A percentile compares a stretch with the other conserved stretches of the same genome.
Conservation (phyloP, 768 basidiomycete species). For the Pisolithus marmoratus region DNA sequence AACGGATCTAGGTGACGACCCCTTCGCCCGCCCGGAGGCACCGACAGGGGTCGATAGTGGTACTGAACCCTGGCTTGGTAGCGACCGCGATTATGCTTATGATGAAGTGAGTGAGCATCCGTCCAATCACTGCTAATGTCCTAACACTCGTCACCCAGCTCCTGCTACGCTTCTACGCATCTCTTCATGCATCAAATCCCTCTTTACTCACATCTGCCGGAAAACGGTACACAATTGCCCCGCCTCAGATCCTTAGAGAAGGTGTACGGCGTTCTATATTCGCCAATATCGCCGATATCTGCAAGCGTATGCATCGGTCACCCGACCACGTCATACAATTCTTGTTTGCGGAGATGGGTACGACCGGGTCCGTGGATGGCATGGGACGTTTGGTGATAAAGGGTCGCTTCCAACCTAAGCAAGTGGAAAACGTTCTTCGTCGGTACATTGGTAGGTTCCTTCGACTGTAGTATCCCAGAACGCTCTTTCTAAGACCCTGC, state of each 20-base stretch:
- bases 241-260: slow-evolving; percentile 90
- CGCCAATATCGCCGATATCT: slow-evolving; percentile 94
- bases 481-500: background rate
- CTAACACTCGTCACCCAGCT: slow-evolving; percentile 47
- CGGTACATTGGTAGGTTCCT: slow-evolving; percentile 83
- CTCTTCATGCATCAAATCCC: slow-evolving; percentile 91
- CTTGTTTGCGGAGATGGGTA: slow-evolving; percentile 97
- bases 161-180: slow-evolving; percentile 85
- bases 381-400: slow-evolving; percentile 91
- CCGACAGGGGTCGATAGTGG: slow-evolving; percentile 65
- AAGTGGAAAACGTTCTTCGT: slow-evolving; percentile 93
- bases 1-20: slow-evolving; percentile 84
- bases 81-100: slow-evolving; percentile 95
- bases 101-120: slow-evolving; percentile 58
- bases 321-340: slow-evolving; percentile 98
- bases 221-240: slow-evolving; percentile 96
- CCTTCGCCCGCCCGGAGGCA: slow-evolving; percentile 58
- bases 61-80: slow-evolving; percentile 84
- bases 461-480: background rate
- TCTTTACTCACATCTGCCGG: slow-evolving; percentile 77
- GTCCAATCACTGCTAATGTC: background rate
- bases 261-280: slow-evolving; percentile 98
- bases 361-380: slow-evolving; percentile 92
- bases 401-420: slow-evolving; percentile 97
- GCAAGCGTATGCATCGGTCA: slow-evolving; percentile 96